Evolutionary conservation across 2,329 filamentous ascomycete genomes (phyloP).

Genomic region (Macrophomina pseudophaseolina): DNA sequence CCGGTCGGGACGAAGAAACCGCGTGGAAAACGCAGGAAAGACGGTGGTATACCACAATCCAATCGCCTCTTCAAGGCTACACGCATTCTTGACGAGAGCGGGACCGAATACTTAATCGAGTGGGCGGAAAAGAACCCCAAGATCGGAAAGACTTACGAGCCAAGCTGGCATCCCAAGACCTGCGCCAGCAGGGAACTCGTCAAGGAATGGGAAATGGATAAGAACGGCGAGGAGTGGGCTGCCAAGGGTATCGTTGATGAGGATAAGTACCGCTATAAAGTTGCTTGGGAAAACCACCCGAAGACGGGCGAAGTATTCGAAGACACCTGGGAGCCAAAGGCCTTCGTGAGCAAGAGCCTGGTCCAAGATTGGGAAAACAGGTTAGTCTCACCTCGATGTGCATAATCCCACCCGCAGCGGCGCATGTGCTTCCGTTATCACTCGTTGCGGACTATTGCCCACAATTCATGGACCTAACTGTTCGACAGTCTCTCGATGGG

Average conservation of each 20-base stretch:
- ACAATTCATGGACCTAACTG: too few species aligned
- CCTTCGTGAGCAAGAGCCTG: neutral
- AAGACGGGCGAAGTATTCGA: slow-evolving; percentile 11
- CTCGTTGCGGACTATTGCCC: too few species aligned
- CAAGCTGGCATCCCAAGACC: slow-evolving; percentile 57
- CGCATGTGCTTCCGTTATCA: too few species aligned
- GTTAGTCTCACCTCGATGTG: too few species aligned
- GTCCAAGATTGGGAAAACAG: neutral
- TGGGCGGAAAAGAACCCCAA: slow-evolving; percentile 58
- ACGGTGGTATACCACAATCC: neutral
- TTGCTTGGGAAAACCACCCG: slow-evolving; percentile 8
- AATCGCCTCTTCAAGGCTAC: neutral
- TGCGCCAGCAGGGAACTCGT: slow-evolving; percentile 42
- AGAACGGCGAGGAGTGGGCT: neutral
- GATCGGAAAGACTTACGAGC: slow-evolving; percentile 56
- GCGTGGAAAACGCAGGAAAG: neutral
- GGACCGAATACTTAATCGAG: slow-evolving; percentile 57
- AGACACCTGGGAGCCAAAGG: slow-evolving; percentile 14
- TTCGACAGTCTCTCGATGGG: too few species aligned
- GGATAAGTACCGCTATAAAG: neutral
- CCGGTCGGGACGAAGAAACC: neutral
- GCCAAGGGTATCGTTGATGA: slow-evolving; percentile 5
- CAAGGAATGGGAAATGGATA: slow-evolving; percentile 39
- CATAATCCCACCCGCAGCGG: too few species aligned
- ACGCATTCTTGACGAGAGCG: slow-evolving; percentile 41